phyloP scores from a whole-genome alignment of 1,139 yeast genomes.

The Scheffersomyces insectosa region DNA sequence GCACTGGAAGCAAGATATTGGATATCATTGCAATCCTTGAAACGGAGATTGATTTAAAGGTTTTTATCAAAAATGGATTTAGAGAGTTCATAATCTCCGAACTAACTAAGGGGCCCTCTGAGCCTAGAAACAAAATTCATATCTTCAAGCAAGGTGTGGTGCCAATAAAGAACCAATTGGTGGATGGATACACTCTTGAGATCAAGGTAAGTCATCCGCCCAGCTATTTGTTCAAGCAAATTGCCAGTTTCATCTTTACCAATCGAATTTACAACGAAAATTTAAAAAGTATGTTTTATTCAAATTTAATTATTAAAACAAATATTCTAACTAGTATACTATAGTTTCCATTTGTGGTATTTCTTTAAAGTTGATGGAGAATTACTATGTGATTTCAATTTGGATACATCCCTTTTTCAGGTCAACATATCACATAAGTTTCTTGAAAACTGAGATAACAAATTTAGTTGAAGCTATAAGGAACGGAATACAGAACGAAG shows the following conservation, averaged over 20 bases:
- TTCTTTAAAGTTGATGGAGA: conserved; percentile 13
- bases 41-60: conserved; percentile 5
- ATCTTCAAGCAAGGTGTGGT: conserved; percentile 11
- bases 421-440: neutral
- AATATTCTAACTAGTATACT: neutral
- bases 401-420: conserved; percentile 19
- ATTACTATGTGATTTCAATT: conserved; percentile 21
- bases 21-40: conserved; percentile 4
- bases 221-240: conserved; percentile 2
- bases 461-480: conserved; percentile 15
- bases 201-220: conserved; percentile 6
- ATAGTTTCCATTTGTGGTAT: conserved; percentile 18
- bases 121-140: conserved; percentile 1
- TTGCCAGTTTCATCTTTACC: conserved; percentile 6
- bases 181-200: conserved; percentile 35
- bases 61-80: conserved; percentile 3
- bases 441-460: neutral
- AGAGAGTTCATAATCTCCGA: neutral
- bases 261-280: conserved; percentile 8
- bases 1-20: conserved; percentile 1
- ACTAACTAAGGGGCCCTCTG: neutral
- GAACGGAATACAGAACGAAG: conserved; percentile 8
- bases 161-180: conserved; percentile 22
- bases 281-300: neutral
- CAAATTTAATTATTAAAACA: neutral